Conservation (phyloP, 768 basidiomycete genomes). For the Naganishia kalamii region DNA sequence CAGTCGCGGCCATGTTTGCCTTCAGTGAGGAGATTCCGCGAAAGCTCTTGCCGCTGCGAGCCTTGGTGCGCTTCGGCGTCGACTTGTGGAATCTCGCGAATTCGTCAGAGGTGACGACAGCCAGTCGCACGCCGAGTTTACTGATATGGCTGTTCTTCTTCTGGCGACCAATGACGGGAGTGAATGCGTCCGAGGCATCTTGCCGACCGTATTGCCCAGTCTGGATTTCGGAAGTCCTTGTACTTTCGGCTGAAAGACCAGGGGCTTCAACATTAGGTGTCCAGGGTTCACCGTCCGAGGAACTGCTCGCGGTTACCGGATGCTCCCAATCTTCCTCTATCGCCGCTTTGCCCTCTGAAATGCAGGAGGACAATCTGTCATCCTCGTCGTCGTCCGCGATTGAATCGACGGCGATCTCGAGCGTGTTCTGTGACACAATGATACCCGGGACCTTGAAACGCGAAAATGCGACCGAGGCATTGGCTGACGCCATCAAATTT, state of each 20-base stretch:
- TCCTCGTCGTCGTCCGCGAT: not conserved
- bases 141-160: slow-evolving; percentile 5
- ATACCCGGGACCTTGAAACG: not conserved
- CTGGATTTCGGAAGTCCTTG: not conserved
- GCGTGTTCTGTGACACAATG: not conserved
- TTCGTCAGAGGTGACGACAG: slow-evolving; percentile 7
- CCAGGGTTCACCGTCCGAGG: not conserved
- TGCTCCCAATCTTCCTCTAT: slow-evolving; percentile 1
- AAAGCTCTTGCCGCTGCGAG: no score
- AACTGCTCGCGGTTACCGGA: not conserved
- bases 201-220: not conserved
- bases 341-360: not conserved
- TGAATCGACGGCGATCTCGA: not conserved
- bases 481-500: not conserved
- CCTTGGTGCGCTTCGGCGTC: not conserved
- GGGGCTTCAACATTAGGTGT: not conserved
- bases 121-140: slow-evolving; percentile 5
- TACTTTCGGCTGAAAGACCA: not conserved
- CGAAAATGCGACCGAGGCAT: not conserved
- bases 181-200: not conserved
- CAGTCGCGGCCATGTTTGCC: not conserved
- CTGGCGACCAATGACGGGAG: slow-evolving; percentile 2
- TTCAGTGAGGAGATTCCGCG: not conserved
- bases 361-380: not conserved
- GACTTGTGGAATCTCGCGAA: not conserved